Evolutionary conservation across 495 filamentous ascomycete genomes (phyloP), one percentile per base, ranked within the genome.

Genomic region (Podospora tetraspora): DNA sequence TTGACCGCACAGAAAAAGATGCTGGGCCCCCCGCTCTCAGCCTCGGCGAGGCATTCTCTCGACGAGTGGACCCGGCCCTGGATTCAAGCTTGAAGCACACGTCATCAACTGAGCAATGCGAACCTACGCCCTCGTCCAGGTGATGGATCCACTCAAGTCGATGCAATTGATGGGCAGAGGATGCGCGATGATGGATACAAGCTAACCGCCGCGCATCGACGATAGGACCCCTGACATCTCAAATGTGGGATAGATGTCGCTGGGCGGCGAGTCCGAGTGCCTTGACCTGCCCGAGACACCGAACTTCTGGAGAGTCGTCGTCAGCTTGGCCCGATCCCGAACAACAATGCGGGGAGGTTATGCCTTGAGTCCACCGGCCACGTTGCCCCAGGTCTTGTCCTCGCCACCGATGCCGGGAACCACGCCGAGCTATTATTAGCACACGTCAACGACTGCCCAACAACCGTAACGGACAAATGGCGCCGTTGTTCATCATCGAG

Each of bases 331-430:
- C 25, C 25, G 56, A 25, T 24, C 19, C 19, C 34, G n/a, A 52
- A 13, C 11, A 34, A 21, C 59, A 61, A 24, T 19, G 19, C 30
- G 57, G 29, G 61, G 25, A 65, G 69, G 79, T 68, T 73, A 81
- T 80, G 81, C 79, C 71, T 82, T 81, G 7, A 83, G 69, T 37
- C 80, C 81, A 25, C 76, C 80, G 12, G 76, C 76, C 52, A 81
- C 78, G 64, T 83, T 80, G 32, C 74, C 70, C 6, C 79, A 79
- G 69, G 82, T 81, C 77, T 83, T 83, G 37, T 76, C 70, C 29
- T 70, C 64, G 22, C 75, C 74, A 62, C 69, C 65, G 10, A 70
- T 65, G 43, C 74, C 74, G 25, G 73, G 64, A 10, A 76, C 77
- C 79, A 56, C 3, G 52, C 3, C 61, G 19, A 37, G 7, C 22